A percentile compares a stretch with the other conserved stretches of the same genome.
phyloP scores from a whole-genome alignment of 768 basidiomycete genomes.

The Lactarius vividus region DNA sequence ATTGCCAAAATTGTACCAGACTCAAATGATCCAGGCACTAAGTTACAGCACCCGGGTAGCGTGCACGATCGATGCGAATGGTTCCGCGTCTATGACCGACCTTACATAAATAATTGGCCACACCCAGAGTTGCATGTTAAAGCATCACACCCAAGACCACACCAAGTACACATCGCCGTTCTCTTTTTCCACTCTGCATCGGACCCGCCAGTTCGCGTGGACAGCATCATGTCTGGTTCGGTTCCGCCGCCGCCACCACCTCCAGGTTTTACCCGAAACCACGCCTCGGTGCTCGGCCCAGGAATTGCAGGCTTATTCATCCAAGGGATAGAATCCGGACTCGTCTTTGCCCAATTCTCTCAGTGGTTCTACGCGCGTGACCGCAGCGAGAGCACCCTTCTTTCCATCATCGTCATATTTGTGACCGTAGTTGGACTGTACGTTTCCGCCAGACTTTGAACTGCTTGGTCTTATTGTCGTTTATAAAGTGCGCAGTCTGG shows the following conservation, averaged over 20 bases:
- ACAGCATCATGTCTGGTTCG: slow-evolving; percentile 7
- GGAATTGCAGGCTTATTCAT: slow-evolving; percentile 8
- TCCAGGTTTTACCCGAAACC: background rate
- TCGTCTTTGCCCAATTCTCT: slow-evolving; percentile 10
- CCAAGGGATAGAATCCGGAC: slow-evolving; percentile 13
- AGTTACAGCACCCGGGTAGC: background rate
- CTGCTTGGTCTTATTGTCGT: background rate
- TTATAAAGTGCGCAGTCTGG: slow-evolving; percentile 14
- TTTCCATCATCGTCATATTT: slow-evolving; percentile 1
- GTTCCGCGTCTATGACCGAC: background rate
- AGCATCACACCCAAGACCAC: no score
- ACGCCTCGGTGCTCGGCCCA: slow-evolving; percentile 1
- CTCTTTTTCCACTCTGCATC: background rate
- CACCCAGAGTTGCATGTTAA: no score
- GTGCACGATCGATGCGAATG: background rate
- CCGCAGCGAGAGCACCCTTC: background rate
- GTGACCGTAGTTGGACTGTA: slow-evolving; percentile 16
- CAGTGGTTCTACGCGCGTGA: slow-evolving; percentile 7
- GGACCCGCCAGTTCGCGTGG: background rate
- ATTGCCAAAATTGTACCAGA: background rate
- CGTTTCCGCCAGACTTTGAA: background rate
- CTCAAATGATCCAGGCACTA: background rate
- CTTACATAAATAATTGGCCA: background rate
- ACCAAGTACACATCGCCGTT: background rate
- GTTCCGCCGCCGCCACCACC: no score